Base-by-base conservation (phyloP, 768 basidiomycete genomes). In the Pseudohyphozyma bogoriensis region DNA sequence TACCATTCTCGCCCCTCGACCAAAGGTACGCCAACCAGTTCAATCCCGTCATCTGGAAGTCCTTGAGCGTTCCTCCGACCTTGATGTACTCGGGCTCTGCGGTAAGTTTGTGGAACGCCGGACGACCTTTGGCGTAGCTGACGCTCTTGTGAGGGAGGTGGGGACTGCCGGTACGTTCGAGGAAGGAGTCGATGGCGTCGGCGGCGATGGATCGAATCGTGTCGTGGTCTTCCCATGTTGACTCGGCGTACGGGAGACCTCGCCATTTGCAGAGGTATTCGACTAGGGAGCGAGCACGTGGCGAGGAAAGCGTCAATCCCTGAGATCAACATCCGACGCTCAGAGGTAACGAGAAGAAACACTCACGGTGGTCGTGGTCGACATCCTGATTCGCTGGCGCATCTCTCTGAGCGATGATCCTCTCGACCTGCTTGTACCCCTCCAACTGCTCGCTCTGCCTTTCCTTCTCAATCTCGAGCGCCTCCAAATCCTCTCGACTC, bases 21-120 rank as follows among this genome's bases (percentile, higher is more conserved):
- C 95, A 97, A 20, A 92, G 77, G 74, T 93, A 97, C 6, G 89
- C 86, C n/a, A 99, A 79, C 95, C 95, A 99, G 72, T 99, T 99
- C 64, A 99, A 79, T 28, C 95, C 95, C 3, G 90, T 95, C 42
- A 97, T 79, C 77, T 99, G 95, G 78, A 99, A 99, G 70, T 97
- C 95, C 76, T 99, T 99, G 62, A 97, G 79, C 64, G 83, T 75
- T 9, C 90, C 90, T 33, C 91, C 90, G 0, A 86, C 88, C 6
- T 70, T 73, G 69, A 97, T 81, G 73, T 93, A 97, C 3, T 84
- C 83, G 4, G 95, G 95, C 73, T 95, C 90, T 69, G 85, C 84
- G 33, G 78, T 79, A 68, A 97, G 86, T 77, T 88, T 87, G 67
- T 80, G 78, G 78, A 90, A 96, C 7, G 76, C 54, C 0, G 92